Evolutionary conservation across 1,139 yeast genomes (phyloP).

Genomic region (Saccharomyces uvarum): DNA sequence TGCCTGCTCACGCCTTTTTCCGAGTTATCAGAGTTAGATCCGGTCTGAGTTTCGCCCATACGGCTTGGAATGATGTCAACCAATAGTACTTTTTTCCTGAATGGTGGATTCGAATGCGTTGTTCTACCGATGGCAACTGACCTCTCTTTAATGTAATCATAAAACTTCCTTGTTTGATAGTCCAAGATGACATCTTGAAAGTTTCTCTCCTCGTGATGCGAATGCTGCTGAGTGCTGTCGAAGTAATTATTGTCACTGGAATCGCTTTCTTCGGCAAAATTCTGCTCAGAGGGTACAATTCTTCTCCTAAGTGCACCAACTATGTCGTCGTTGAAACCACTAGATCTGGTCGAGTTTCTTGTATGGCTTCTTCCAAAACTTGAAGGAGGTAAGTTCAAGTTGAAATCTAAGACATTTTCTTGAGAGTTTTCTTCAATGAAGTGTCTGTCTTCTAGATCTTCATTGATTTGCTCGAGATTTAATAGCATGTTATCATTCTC

Average conservation of each 20-base stretch:
- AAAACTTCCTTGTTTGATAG: constrained; percentile 23
- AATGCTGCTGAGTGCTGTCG: not conserved
- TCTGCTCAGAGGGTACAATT: constrained; percentile 4
- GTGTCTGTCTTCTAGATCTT: constrained; percentile 19
- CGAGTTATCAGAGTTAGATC: not conserved
- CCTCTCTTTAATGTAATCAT: constrained; percentile 24
- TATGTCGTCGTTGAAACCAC: constrained; percentile 14
- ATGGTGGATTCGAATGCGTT: constrained; percentile 16
- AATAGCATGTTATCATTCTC: constrained; percentile 15
- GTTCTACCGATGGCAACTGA: constrained; percentile 17
- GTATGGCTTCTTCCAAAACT: constrained; percentile 24
- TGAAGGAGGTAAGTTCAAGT: constrained; percentile 28
- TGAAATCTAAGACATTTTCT: constrained; percentile 18
- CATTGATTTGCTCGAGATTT: constrained; percentile 26
- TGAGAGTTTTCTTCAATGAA: constrained; percentile 6
- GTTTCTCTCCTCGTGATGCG: constrained; percentile 1
- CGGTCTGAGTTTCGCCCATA: constrained; percentile 6
- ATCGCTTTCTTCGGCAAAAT: constrained; percentile 4
- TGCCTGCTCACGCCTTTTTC: constrained; percentile 14
- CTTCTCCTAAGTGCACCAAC: constrained; percentile 20
- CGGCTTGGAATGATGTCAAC: constrained; percentile 27
- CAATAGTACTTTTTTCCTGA: constrained; percentile 18
- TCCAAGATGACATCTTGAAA: constrained; percentile 13
- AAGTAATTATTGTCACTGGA: not conserved
- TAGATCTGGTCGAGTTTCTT: constrained; percentile 13